Percentiles rank a stretch among this genome's conserved stretches.
Evolutionary conservation across 352 stramenopile genomes (phyloP).

Genomic region (Phytophthora europaea): DNA sequence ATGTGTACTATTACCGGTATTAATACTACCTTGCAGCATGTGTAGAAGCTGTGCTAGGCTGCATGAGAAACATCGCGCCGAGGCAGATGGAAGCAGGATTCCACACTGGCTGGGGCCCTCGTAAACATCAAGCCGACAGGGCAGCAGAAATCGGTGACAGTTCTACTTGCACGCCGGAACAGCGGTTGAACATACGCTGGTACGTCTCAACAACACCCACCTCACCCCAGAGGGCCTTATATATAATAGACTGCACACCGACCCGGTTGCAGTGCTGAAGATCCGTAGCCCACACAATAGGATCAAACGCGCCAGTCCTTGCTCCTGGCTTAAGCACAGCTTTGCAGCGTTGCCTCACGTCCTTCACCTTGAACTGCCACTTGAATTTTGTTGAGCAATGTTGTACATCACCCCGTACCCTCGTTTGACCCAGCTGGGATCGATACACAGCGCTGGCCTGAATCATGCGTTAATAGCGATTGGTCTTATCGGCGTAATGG

Average conservation of each 20-base stretch:
- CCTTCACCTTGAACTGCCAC: constrained; percentile 23
- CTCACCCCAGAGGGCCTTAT: too few species aligned
- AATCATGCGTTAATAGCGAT: constrained; percentile 27
- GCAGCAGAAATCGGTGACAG: neutral
- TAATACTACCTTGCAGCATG: too few species aligned
- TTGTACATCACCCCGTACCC: constrained; percentile 13
- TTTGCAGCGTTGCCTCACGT: constrained; percentile 24
- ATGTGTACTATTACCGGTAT: neutral
- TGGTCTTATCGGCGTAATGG: constrained; percentile 21
- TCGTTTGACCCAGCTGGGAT: constrained; percentile 12
- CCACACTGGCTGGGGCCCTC: neutral
- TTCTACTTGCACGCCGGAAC: neutral
- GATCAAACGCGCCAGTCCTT: neutral
- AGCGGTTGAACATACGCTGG: too few species aligned
- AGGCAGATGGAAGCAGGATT: neutral
- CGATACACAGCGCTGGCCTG: constrained; percentile 11
- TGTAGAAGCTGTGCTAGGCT: neutral
- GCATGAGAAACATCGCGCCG: neutral
- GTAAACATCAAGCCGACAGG: neutral
- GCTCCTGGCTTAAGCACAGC: constrained; percentile 9
- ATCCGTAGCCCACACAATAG: neutral
- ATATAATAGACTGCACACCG: too few species aligned
- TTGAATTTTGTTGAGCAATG: constrained; percentile 6
- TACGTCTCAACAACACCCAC: too few species aligned
- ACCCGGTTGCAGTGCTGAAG: neutral